These are phyloP conservation scores for Beverwykella pulmonaria DNA, from an alignment of 495 filamentous ascomycete genomes.

Conservation along the genomic window DNA sequence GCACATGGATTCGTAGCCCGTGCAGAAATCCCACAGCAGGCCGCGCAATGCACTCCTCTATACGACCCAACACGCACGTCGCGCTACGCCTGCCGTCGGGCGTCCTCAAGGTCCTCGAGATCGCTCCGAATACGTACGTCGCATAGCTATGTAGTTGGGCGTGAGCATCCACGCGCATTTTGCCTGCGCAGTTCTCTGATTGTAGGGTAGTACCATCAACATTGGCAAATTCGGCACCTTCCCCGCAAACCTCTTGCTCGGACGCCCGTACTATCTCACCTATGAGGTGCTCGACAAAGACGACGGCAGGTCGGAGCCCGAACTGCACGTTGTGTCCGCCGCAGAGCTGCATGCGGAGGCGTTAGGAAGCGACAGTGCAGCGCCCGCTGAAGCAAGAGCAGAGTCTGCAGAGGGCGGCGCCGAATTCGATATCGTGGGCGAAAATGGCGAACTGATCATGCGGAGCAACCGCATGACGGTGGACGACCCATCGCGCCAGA, in stretches of 20 bases:
- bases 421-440: constrained; percentile 55
- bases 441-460: constrained; percentile 64
- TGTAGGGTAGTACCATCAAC: constrained; percentile 66
- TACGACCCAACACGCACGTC: constrained; percentile 66
- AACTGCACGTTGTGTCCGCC: constrained; percentile 77
- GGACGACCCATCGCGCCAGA: constrained; percentile 80
- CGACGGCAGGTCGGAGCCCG: constrained; percentile 56
- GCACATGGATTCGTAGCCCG: constrained; percentile 7
- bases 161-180: constrained; percentile 37
- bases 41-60: constrained; percentile 49
- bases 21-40: background rate
- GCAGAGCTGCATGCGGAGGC: constrained; percentile 82
- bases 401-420: constrained; percentile 52
- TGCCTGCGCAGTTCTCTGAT: constrained; percentile 33
- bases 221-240: constrained; percentile 91
- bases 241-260: constrained; percentile 79
- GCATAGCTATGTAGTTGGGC: constrained; percentile 32
- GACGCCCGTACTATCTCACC: constrained; percentile 85
- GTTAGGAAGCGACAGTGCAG: constrained; percentile 55
- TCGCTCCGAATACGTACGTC: constrained; percentile 78
- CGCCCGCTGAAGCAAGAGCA: constrained; percentile 54
- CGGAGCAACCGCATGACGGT: constrained; percentile 77
- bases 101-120: constrained; percentile 61
- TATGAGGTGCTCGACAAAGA: constrained; percentile 79
- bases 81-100: constrained; percentile 70